phyloP scores from a whole-genome alignment of 306 rosid genomes.

The Lotus japonicus region DNA sequence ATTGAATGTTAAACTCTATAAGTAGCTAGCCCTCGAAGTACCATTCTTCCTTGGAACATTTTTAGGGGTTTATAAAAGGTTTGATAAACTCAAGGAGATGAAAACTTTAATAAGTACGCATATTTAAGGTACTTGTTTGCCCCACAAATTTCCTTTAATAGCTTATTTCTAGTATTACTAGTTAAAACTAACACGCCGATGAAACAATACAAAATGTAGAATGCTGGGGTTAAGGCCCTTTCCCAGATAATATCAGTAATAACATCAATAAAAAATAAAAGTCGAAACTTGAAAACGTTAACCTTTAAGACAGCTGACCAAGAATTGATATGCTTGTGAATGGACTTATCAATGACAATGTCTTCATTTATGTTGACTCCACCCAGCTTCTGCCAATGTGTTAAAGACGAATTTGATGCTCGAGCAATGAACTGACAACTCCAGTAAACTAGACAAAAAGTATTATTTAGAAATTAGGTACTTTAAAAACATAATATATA shows the following conservation, averaged over 20 bases:
- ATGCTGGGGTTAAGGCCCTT: neutral
- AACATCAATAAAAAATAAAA: neutral
- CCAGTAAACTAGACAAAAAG: slow-evolving; percentile 68
- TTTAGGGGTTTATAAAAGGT: neutral
- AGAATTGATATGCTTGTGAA: slow-evolving; percentile 82
- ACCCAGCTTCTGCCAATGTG: slow-evolving; percentile 94
- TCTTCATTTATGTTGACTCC: slow-evolving; percentile 80
- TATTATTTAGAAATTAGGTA: neutral
- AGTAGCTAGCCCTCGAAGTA: neutral
- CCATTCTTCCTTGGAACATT: neutral
- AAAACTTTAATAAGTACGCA: neutral
- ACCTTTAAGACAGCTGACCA: slow-evolving; percentile 92
- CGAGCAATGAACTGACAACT: slow-evolving; percentile 93
- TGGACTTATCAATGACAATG: slow-evolving; percentile 74
- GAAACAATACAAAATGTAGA: neutral
- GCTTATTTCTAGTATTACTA: neutral
- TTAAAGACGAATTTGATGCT: slow-evolving; percentile 69
- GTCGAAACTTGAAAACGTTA: neutral
- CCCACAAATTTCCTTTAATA: neutral
- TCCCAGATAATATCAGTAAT: neutral
- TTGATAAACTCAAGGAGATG: neutral
- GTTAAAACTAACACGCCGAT: slow-evolving; percentile 5
- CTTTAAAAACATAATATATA: neutral
- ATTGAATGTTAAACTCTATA: neutral
- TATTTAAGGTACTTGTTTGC: neutral